Conservation (phyloP, 2,329 filamentous ascomycete genomes). For the Colletotrichum orchidophilum region DNA sequence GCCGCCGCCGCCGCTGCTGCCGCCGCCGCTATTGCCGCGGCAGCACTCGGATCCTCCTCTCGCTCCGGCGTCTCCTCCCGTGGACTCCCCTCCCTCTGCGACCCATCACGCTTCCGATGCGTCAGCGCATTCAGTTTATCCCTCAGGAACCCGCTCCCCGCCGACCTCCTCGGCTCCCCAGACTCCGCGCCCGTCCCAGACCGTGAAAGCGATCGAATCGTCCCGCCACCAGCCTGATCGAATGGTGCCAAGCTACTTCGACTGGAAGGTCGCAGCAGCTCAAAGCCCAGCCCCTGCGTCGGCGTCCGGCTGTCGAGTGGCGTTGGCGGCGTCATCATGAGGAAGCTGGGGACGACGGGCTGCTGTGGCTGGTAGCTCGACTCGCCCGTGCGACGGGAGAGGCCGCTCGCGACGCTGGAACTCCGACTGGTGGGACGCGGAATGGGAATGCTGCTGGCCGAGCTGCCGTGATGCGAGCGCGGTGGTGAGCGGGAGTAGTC, state of each 20-base stretch:
- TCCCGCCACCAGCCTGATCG: slow-evolving; percentile 32
- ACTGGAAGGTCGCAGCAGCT: slow-evolving; percentile 36
- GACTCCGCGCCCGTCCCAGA: slow-evolving; percentile 33
- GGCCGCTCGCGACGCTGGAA: slow-evolving; percentile 60
- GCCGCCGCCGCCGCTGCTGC: too few relatives aligned
- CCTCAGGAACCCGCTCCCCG: slow-evolving; percentile 44
- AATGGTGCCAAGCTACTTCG: slow-evolving; percentile 37
- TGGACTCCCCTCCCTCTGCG: slow-evolving; percentile 31
- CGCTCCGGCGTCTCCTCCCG: slow-evolving; percentile 22
- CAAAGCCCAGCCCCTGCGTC: slow-evolving; percentile 34
- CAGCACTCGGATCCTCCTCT: not conserved
- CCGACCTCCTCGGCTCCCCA: slow-evolving; percentile 38
- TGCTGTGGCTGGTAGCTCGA: slow-evolving; percentile 36
- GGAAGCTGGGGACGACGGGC: slow-evolving; percentile 48
- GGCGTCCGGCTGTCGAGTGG: slow-evolving; percentile 40
- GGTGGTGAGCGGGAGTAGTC: slow-evolving; percentile 70
- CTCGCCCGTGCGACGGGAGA: slow-evolving; percentile 50
- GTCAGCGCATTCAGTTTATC: slow-evolving; percentile 47
- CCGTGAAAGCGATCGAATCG: slow-evolving; percentile 33
- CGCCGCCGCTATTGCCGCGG: too few relatives aligned
- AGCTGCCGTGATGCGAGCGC: slow-evolving; percentile 58
- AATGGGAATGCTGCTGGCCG: slow-evolving; percentile 57
- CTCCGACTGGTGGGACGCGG: slow-evolving; percentile 59
- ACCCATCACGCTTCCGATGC: slow-evolving; percentile 37
- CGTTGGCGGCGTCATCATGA: slow-evolving; percentile 59